A percentile compares a stretch with the other conserved stretches of the same genome.
phyloP scores from a whole-genome alignment of 495 filamentous ascomycete genomes.

The Pyrenula massariospora region DNA sequence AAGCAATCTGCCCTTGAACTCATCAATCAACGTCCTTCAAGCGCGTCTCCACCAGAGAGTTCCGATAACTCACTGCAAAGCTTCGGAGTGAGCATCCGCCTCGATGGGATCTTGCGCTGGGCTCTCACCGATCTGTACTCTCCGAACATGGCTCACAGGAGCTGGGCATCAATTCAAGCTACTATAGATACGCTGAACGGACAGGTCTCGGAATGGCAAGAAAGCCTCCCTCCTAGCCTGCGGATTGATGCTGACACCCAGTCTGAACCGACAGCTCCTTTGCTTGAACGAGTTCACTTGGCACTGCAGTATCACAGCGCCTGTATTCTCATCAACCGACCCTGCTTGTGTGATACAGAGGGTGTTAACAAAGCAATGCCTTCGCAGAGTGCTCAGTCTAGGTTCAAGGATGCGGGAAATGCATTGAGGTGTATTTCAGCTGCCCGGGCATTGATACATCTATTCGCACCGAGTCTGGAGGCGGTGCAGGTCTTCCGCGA shows the following conservation, averaged over 20 bases:
- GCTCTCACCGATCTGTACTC: constrained; percentile 48
- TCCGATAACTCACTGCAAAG: neutral
- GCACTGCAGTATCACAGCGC: constrained; percentile 49
- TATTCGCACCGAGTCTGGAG: constrained; percentile 37
- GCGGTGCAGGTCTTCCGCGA: constrained; percentile 39
- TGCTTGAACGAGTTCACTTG: constrained; percentile 27
- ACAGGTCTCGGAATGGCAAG: constrained; percentile 42
- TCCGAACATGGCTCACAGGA: constrained; percentile 34
- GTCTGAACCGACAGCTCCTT: constrained; percentile 17
- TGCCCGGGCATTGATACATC: constrained; percentile 37
- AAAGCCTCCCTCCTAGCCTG: constrained; percentile 34
- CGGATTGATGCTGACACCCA: constrained; percentile 29
- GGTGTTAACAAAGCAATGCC: constrained; percentile 32
- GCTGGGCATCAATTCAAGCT: constrained; percentile 49
- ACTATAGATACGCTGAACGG: constrained; percentile 39
- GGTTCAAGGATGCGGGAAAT: constrained; percentile 42
- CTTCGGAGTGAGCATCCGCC: constrained; percentile 18
- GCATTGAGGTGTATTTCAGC: constrained; percentile 43
- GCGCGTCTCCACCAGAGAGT: neutral
- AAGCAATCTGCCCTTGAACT: constrained; percentile 20
- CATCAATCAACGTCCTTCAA: constrained; percentile 35
- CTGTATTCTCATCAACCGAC: constrained; percentile 48
- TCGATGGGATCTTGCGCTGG: constrained; percentile 42
- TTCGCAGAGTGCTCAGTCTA: constrained; percentile 25
- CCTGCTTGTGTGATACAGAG: constrained; percentile 42